A percentile compares a stretch with the other conserved stretches of the same genome.
Conservation (phyloP, 2,329 filamentous ascomycete genomes). For the Xylaria sp. region DNA sequence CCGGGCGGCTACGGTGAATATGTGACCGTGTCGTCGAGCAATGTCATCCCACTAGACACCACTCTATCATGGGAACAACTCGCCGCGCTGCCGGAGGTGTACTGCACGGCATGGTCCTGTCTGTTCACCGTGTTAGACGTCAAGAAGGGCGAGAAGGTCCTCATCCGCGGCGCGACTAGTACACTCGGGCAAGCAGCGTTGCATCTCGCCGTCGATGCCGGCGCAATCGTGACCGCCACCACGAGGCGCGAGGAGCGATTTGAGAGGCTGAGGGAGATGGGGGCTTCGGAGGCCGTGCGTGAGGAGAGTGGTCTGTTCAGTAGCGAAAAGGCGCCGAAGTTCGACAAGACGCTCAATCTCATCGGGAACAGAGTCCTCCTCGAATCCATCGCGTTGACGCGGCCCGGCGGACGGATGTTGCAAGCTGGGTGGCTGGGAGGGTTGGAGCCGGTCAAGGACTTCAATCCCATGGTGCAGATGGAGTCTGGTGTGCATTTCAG, state of each 20-base stretch:
- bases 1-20: conserved; percentile 55
- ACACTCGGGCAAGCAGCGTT: conserved; percentile 53
- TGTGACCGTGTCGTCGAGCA: conserved; percentile 48
- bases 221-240: conserved; percentile 53
- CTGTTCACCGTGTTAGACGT: conserved; percentile 52
- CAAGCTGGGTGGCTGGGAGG: conserved; percentile 55
- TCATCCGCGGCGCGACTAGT: conserved; percentile 55
- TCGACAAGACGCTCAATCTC: conserved; percentile 53
- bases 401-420: conserved; percentile 50
- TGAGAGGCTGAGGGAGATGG: conserved; percentile 22
- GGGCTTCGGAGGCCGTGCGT: conserved; percentile 25
- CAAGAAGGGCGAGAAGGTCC: conserved; percentile 47
- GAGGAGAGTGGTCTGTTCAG: conserved; percentile 23
- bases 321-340: conserved; percentile 33
- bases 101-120: conserved; percentile 53
- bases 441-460: conserved; percentile 51
- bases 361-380: conserved; percentile 53
- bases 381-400: conserved; percentile 51
- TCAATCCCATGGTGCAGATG: conserved; percentile 58
- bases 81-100: conserved; percentile 54
- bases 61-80: conserved; percentile 52
- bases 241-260: conserved; percentile 48
- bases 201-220: conserved; percentile 44
- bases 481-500: conserved; percentile 57
- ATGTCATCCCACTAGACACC: conserved; percentile 48